A percentile compares a stretch with the other conserved stretches of the same genome.
phyloP scores from a whole-genome alignment of 495 filamentous ascomycete species.

The Paragyromitra xinjiangensis region DNA sequence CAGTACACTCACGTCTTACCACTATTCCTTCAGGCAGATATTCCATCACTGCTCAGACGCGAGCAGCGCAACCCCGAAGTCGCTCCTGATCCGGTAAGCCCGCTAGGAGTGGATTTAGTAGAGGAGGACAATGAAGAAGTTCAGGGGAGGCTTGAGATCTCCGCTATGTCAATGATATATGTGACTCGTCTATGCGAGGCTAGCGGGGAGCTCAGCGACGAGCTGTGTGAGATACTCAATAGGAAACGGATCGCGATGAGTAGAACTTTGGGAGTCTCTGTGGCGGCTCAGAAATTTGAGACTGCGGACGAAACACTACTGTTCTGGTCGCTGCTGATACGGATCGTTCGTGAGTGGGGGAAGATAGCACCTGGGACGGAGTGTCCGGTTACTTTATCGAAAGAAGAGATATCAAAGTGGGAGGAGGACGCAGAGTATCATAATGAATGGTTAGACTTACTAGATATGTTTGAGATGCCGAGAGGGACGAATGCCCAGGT shows the following conservation, averaged over 20 bases:
- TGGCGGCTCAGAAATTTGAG: conserved; percentile 1
- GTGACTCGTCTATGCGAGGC: neutral
- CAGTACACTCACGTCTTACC: conserved; percentile 17
- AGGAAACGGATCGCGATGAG: conserved; percentile 9
- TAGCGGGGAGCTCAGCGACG: neutral
- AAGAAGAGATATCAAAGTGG: conserved; percentile 52
- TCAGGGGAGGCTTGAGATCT: conserved; percentile 3
- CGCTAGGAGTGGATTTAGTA: neutral
- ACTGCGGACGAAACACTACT: conserved; percentile 3
- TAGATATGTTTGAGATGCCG: neutral
- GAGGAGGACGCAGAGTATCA: conserved; percentile 9
- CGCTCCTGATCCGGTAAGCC: neutral
- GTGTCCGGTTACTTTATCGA: conserved; percentile 40
- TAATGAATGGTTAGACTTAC: neutral
- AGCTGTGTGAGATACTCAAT: neutral
- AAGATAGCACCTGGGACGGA: conserved; percentile 10
- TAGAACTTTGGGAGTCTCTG: neutral
- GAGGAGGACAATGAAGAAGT: neutral
- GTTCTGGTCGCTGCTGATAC: neutral
- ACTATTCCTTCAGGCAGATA: conserved; percentile 11
- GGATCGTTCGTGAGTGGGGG: conserved; percentile 8
- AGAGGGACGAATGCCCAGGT: neutral
- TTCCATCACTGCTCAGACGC: neutral
- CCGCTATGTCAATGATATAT: conserved; percentile 1
- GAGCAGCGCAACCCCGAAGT: neutral